Evolutionary conservation across 2,329 filamentous ascomycete genomes (phyloP).

Genomic region (Lecanicillium sp.): DNA sequence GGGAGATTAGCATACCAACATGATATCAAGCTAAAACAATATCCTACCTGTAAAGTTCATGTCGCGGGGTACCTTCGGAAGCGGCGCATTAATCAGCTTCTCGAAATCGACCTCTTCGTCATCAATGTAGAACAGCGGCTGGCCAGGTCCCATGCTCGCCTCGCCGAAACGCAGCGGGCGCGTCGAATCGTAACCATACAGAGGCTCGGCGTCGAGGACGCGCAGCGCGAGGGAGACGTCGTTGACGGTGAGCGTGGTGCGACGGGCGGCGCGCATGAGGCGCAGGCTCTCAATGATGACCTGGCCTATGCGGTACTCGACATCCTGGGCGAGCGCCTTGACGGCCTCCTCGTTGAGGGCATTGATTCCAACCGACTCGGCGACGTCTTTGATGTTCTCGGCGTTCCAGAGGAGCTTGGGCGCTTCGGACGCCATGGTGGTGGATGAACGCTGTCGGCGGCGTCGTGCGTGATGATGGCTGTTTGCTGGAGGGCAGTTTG

Average conservation of each 20-base stretch:
- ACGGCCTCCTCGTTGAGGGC: conserved; percentile 78
- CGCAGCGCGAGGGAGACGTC: conserved; percentile 83
- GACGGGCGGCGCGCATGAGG: conserved; percentile 87
- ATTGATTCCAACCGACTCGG: conserved; percentile 87
- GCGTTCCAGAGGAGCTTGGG: conserved; percentile 80
- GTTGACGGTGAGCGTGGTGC: conserved; percentile 81
- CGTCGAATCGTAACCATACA: conserved; percentile 94
- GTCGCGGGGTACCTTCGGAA: conserved; percentile 92
- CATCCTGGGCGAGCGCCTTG: conserved; percentile 82
- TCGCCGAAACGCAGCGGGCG: conserved; percentile 87
- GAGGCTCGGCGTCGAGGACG: conserved; percentile 84
- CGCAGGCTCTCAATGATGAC: conserved; percentile 91
- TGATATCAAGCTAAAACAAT: background rate
- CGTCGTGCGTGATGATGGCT: too few species aligned
- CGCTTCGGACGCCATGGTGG: conserved; percentile 32
- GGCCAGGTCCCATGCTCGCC: conserved; percentile 85
- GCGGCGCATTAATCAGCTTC: conserved; percentile 92
- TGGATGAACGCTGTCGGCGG: too few species aligned
- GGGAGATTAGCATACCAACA: conserved; percentile 15
- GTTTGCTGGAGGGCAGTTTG: too few species aligned
- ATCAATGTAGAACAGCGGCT: conserved; percentile 94
- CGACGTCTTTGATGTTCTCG: conserved; percentile 92
- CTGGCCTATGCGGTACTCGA: conserved; percentile 90
- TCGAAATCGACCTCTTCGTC: conserved; percentile 99
- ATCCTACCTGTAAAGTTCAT: conserved; percentile 77